Evolutionary conservation across 2,329 filamentous ascomycete genomes (phyloP), one percentile per base, ranked within the genome.

Genomic region (Cladosporium sphaerospermum): DNA sequence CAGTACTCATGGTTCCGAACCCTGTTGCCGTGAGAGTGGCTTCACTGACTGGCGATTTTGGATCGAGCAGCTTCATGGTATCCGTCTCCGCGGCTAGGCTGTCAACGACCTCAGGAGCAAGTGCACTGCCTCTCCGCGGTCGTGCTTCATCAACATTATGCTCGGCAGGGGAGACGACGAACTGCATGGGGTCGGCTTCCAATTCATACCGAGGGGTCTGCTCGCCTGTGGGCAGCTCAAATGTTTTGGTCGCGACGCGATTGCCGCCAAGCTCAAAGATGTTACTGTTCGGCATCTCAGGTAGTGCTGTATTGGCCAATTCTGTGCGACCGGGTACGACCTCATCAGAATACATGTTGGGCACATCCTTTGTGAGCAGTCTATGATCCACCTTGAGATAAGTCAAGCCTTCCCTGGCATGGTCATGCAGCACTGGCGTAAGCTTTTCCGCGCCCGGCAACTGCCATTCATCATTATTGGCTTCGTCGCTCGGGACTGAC

Each of bases 371-470:
- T 0, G 78, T 82, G 34, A 81, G 64, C 13, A 83, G 61, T 31
- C 73, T 68, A 66, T 82, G 78, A 54, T 82, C 77, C 23, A 80
- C 70, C 39, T 80, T 72, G 9, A 84, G 62, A 60, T 80, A 81
- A 2, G 72, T 77, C 59, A 83, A 13, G 1, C 9, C 31, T 37
- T 44, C 40, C 54, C 23, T 70, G 8, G 75, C 77, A 55, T 68
- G 67, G 16, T 73, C 69, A 7, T 71, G 71, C 19, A 83, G 60
- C 1, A 78, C 62, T 1, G 78, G 76, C 16, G 76, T 75, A 4
- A 83, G 68, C 59, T 80, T 81, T 55, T 80, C 78, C 2, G 75
- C 73, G 3, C 78, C 76, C 4, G 77, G 76, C 49, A 76, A 58
- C 31, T 69, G 58, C 34, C 64, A 57, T 10, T 63, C 62, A 3